phyloP scores from a whole-genome alignment of 805 yeast genomes.

The Clavispora fructus region DNA sequence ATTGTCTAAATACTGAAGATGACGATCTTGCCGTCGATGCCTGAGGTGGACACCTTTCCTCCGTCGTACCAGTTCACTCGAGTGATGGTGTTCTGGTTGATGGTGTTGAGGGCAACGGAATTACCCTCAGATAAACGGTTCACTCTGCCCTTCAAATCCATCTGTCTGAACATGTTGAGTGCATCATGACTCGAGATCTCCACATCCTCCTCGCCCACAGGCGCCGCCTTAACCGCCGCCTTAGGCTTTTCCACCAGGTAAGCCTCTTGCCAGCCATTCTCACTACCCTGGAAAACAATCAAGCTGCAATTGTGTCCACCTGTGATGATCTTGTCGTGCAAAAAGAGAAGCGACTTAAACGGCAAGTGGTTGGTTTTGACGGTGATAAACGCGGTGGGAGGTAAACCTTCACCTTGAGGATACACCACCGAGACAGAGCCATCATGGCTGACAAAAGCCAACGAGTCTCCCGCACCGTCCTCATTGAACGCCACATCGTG shows the following conservation, averaged over 20 bases:
- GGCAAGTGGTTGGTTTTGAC: constrained; percentile 72
- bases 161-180: constrained; percentile 87
- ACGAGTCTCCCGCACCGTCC: constrained; percentile 50
- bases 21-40: constrained; percentile 89
- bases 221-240: constrained; percentile 43
- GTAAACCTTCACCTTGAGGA: constrained; percentile 60
- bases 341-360: constrained; percentile 69
- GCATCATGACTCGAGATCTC: constrained; percentile 70
- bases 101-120: constrained; percentile 52
- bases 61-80: constrained; percentile 48
- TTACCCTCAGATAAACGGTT: constrained; percentile 32
- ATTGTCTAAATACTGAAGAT: constrained; percentile 42
- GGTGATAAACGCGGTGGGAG: constrained; percentile 55
- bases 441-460: constrained; percentile 85
- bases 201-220: constrained; percentile 42
- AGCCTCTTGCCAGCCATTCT: constrained; percentile 57
- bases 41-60: constrained; percentile 57
- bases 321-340: constrained; percentile 62
- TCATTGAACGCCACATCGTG: constrained; percentile 88
- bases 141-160: constrained; percentile 89
- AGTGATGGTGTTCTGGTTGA: constrained; percentile 88
- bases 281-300: constrained; percentile 70
- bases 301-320: constrained; percentile 95
- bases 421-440: constrained; percentile 77
- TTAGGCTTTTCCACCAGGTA: constrained; percentile 49